phyloP scores from a whole-genome alignment of 2,329 filamentous ascomycete genomes.

The Myriosclerotinia curreyana region DNA sequence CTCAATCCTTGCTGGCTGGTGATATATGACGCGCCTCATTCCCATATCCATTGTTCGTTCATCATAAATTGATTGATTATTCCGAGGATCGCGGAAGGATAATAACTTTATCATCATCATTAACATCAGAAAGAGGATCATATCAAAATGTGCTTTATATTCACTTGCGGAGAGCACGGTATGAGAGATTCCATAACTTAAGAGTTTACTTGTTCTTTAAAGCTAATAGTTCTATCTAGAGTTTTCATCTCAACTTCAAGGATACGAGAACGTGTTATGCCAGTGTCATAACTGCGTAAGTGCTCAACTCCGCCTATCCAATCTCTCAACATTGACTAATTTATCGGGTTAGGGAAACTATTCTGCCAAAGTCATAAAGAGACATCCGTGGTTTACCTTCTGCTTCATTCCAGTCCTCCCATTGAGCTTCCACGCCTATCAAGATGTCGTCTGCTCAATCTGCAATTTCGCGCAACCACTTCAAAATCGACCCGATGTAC shows the following conservation, averaged over 20 bases:
- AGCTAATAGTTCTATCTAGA: slow-evolving; percentile 32
- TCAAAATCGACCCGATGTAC: slow-evolving; percentile 42
- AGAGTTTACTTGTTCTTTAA: background rate
- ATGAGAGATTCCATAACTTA: slow-evolving; percentile 20
- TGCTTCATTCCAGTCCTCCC: slow-evolving; percentile 75
- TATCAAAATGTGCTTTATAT: slow-evolving; percentile 25
- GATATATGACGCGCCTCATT: slow-evolving; percentile 15
- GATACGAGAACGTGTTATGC: slow-evolving; percentile 59
- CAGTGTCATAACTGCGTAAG: slow-evolving; percentile 61
- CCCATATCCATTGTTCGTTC: background rate
- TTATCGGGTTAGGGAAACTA: slow-evolving; percentile 51
- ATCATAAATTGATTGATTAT: slow-evolving; percentile 11
- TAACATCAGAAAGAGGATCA: slow-evolving; percentile 9
- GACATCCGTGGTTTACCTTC: slow-evolving; percentile 73
- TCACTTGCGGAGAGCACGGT: slow-evolving; percentile 39
- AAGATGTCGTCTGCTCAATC: slow-evolving; percentile 70
- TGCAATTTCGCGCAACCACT: slow-evolving; percentile 73
- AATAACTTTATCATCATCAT: slow-evolving; percentile 3
- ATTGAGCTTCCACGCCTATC: slow-evolving; percentile 63
- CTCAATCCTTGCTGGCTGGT: slow-evolving; percentile 5
- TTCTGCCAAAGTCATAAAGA: slow-evolving; percentile 58
- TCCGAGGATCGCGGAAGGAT: slow-evolving; percentile 1
- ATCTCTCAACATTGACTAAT: background rate
- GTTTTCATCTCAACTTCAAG: slow-evolving; percentile 42
- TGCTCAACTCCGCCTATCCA: background rate